Conservation (phyloP, 2,329 filamentous ascomycete genomes). For the Aspergillus sp. region DNA sequence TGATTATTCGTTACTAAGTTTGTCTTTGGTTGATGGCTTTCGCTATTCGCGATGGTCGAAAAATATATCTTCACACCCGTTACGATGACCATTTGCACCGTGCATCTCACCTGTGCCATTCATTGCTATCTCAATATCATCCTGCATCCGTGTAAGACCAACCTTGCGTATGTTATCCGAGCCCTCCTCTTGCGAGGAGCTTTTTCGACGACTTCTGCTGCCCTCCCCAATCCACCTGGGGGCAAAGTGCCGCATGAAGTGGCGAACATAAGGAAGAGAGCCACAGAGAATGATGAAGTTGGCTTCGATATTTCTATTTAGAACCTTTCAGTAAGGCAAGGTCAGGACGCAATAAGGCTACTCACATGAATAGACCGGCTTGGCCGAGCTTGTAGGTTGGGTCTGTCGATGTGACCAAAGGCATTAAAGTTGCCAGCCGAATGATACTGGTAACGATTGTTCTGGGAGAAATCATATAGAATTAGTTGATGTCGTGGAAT, state of each 20-base stretch:
- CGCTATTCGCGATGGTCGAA: too few species aligned
- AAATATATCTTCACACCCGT: too few species aligned
- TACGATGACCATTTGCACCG: too few species aligned
- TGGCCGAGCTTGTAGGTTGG: conserved; percentile 8
- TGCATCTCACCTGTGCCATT: too few species aligned
- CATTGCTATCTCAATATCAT: too few species aligned
- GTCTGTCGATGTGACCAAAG: conserved; percentile 7
- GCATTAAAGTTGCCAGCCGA: conserved; percentile 11
- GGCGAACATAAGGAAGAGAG: conserved; percentile 18
- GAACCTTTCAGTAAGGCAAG: too few species aligned
- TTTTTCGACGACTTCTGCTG: neutral
- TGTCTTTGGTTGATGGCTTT: too few species aligned
- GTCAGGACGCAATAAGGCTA: neutral
- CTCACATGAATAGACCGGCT: conserved; percentile 13
- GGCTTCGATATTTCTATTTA: conserved; percentile 14
- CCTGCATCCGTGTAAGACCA: too few species aligned
- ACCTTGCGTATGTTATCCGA: too few species aligned
- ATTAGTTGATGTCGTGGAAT: too few species aligned
- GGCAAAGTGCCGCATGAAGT: conserved; percentile 16
- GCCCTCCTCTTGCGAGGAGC: too few species aligned
- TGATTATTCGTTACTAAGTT: too few species aligned
- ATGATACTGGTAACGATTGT: conserved; percentile 16
- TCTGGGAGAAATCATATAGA: conserved; percentile 1
- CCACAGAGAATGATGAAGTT: conserved; percentile 21
- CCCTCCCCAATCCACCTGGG: conserved; percentile 15